Evolutionary conservation across 2,329 filamentous ascomycete species (phyloP), one percentile per base, ranked within the genome.

Genomic region (Trematosphaeria pertusa): DNA sequence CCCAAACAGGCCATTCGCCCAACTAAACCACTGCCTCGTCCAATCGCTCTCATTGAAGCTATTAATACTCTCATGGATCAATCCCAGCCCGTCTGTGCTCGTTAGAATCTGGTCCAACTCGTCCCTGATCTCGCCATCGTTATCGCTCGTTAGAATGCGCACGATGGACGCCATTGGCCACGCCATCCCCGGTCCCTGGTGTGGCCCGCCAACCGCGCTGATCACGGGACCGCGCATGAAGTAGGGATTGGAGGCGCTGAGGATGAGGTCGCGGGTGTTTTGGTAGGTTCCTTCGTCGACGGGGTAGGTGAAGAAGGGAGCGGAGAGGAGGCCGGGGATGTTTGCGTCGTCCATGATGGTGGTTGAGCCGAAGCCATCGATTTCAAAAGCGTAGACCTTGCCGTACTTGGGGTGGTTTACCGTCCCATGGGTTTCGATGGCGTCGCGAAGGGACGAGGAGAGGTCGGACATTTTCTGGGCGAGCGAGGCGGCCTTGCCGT

Each of bases 321-420:
- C 79, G 1, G 83, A 82, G 31, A 89, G 77, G 3, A 89, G 77
- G 10, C 81, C 85, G 0, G 87, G 86, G 37, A 89, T 83, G 53
- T 89, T 89, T 22, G 86, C 85, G 48, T 89, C 86, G 59, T 89
- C 87, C 86, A 88, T 88, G 39, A 87, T 75, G 53, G 82, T 86
- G 43, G 69, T 65, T 11, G 63, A 64, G 34, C 71, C 71, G 55
- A 73, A 78, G 17, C 76, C 76, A 49, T 80, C 77, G 19, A 79
- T 68, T 54, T 80, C 77, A 49, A 72, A 79, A 11, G 77, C 76
- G 49, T 78, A 80, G 15, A 79, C 64, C 20, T 68, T 66, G 36
- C 74, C 73, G 31, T 64, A 65, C 2, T 49, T 64, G 1, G 67
- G 59, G 15, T 71, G 67, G 5, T 68, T 56, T 10, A 76, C 66